Evolutionary conservation across 208 protist genomes (phyloP), one percentile per base, ranked within the genome.

Genomic region (Leishmania martiniquensis): DNA sequence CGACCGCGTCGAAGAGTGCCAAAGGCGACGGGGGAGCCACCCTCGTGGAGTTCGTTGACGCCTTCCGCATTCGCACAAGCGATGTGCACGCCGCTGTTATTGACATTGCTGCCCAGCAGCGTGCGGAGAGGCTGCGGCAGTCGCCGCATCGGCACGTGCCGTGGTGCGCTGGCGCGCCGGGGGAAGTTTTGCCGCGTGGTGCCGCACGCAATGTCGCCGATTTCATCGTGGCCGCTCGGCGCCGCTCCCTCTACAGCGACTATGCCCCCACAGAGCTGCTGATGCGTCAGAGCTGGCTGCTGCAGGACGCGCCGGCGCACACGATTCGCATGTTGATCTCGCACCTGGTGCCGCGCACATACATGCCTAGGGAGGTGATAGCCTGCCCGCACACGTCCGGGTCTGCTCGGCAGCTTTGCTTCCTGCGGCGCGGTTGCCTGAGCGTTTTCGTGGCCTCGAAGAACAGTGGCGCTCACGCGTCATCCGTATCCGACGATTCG

Each of bases 221-320:
- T 72, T 90, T 92, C 67, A 80, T 97, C 75, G 79, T 85, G 29
- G 86, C 87, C 13, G 91, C 93, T 29, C 86, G 91, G n/a, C 78
- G 84, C 44, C 82, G 83, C 55, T 51, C 79, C 10, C 83, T 97
- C 55, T 81, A 86, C 62, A 84, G 78, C 47, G 85, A 92, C 88
- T 97, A 93, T 78, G 89, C 88, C 57, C 66, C 87, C 57, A 94
- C 89, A 72, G 93, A 95, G 81, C 72, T 94, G 52, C 76, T 93
- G 39, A 89, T 95, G 88, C 88, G 93, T 73, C 93, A 97, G 85
- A 97, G 93, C 80, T 97, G 93, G 93, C 85, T 97, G 70, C 83
- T 97, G 62, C 93, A 97, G 81, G 93, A 97, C 76, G 91, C 90
- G 20, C 90, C 93, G 20, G 80, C 88, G 29, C 78, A 84, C 60